Evolutionary conservation across 2,329 filamentous ascomycete species (phyloP).

Genomic region (Thelonectria olida): DNA sequence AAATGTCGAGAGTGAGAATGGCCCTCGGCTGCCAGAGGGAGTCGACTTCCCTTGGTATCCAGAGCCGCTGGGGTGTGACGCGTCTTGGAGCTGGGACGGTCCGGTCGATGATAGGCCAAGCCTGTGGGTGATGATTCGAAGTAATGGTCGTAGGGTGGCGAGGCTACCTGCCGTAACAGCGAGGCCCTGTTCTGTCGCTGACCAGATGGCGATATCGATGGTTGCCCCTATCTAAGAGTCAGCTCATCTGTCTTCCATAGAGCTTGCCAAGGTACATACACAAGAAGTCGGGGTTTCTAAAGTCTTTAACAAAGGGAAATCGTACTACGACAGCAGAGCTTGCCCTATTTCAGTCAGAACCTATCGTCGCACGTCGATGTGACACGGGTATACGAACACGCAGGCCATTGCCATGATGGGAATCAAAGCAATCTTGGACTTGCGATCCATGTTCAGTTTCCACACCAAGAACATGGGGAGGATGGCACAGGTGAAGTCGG

Average conservation of each 20-base stretch:
- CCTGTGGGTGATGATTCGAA: constrained; percentile 45
- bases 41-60: not conserved
- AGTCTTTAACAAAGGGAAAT: constrained; percentile 49
- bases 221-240: constrained; percentile 44
- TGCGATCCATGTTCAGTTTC: constrained; percentile 62
- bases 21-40: not conserved
- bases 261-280: constrained; percentile 42
- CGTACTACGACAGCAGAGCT: constrained; percentile 55
- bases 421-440: constrained; percentile 61
- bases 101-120: constrained; percentile 41
- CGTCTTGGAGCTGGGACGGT: constrained; percentile 30
- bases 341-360: constrained; percentile 45
- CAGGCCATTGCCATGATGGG: constrained; percentile 66
- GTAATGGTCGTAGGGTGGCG: constrained; percentile 57
- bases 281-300: constrained; percentile 53
- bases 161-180: constrained; percentile 59
- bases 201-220: constrained; percentile 58
- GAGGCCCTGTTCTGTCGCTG: constrained; percentile 56
- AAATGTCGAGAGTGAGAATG: not conserved
- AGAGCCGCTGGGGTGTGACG: constrained; percentile 11
- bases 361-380: too few relatives aligned
- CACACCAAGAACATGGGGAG: constrained; percentile 64
- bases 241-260: not conserved
- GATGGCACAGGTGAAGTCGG: constrained; percentile 61
- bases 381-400: constrained; percentile 44